Percentiles rank a stretch among this genome's conserved stretches.
phyloP scores from a whole-genome alignment of 768 basidiomycete genomes.

The Daedaleopsis sinensis region DNA sequence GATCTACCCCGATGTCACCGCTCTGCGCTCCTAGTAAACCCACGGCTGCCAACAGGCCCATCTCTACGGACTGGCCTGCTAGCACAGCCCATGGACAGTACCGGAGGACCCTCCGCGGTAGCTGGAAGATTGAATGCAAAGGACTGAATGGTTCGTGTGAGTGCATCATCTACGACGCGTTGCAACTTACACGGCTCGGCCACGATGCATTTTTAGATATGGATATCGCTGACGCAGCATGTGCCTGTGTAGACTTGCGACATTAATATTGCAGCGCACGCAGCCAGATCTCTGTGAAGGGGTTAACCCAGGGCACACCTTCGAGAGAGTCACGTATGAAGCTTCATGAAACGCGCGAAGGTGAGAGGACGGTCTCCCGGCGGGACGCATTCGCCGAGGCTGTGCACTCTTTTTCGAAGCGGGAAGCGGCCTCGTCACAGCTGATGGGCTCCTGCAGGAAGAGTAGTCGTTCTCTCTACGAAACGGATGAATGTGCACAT shows the following conservation, averaged over 20 bases:
- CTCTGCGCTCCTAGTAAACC: neutral
- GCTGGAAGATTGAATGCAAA: neutral
- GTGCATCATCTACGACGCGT: neutral
- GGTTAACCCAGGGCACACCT: no score
- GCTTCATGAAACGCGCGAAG: no score
- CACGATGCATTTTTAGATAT: neutral
- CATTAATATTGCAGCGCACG: neutral
- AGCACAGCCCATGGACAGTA: neutral
- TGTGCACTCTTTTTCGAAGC: no score
- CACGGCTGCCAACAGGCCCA: neutral
- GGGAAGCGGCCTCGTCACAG: no score
- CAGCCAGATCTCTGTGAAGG: neutral
- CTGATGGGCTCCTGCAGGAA: neutral
- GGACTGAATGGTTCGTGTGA: neutral
- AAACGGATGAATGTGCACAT: neutral
- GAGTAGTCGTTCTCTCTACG: no score
- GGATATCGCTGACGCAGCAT: neutral
- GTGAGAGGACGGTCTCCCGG: no score
- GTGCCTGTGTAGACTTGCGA: neutral
- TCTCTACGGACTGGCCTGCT: neutral
- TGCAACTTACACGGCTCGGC: neutral
- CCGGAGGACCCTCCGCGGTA: neutral
- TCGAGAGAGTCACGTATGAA: no score
- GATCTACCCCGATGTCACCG: neutral
- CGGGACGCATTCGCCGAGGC: no score